Conservation (phyloP, 1,139 yeast species). For the Protomyces inouyei region DNA sequence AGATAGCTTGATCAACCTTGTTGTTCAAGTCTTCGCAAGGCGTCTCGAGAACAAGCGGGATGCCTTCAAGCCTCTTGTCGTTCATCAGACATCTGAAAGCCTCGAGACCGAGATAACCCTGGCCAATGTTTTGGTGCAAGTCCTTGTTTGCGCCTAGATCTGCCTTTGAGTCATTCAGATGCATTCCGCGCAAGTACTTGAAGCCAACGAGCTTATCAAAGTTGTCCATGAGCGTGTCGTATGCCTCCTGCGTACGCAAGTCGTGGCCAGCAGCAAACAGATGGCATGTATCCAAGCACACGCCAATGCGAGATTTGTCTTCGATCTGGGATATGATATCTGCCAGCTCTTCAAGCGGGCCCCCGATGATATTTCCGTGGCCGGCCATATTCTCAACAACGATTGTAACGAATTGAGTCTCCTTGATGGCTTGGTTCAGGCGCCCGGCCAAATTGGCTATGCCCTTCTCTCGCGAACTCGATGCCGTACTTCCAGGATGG, state of each 20-base stretch:
- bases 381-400: constrained; percentile 98
- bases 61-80: constrained; percentile 52
- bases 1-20: constrained; percentile 46
- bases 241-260: constrained; percentile 54
- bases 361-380: constrained; percentile 85
- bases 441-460: constrained; percentile 65
- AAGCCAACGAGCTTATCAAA: constrained; percentile 72
- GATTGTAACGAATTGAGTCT: constrained; percentile 73
- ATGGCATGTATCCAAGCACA: constrained; percentile 47
- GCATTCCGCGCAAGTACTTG: constrained; percentile 72
- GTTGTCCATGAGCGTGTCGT: constrained; percentile 62
- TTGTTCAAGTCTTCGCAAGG: constrained; percentile 57
- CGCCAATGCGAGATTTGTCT: constrained; percentile 78
- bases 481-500: constrained; percentile 90
- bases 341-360: constrained; percentile 66
- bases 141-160: constrained; percentile 88
- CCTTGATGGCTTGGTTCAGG: constrained; percentile 68
- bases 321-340: constrained; percentile 71
- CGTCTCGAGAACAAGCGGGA: constrained; percentile 87
- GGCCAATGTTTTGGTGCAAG: constrained; percentile 82
- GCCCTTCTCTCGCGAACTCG: constrained; percentile 62
- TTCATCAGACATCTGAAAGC: constrained; percentile 74
- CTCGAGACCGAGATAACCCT: constrained; percentile 84
- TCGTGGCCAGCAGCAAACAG: constrained; percentile 77
- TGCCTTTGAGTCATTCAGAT: constrained; percentile 89